Evolutionary conservation across 73 alveolate species (phyloP).

Genomic region (Tetrahymena elliotti): DNA sequence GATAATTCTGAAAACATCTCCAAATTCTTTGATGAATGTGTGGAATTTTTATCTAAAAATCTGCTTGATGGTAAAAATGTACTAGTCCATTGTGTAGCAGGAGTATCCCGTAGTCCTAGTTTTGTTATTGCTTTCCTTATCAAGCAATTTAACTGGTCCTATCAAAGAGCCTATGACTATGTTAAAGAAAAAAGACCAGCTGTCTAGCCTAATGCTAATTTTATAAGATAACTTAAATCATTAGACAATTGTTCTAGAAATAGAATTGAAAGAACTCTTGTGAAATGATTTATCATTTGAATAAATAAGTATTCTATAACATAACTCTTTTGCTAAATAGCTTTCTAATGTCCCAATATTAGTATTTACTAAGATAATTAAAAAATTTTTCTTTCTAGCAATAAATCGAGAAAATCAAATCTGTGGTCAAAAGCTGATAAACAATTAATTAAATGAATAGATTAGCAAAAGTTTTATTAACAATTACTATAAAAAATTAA

Average conservation of each 20-base stretch:
- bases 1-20: not conserved
- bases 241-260: not conserved
- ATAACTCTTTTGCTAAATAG: not conserved
- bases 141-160: not conserved
- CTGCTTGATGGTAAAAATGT: not conserved
- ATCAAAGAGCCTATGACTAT: not conserved
- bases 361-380: not conserved
- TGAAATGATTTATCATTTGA: not conserved
- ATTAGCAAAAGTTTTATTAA: not conserved
- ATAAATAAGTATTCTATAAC: not conserved
- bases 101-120: not conserved
- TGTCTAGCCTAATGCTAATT: not conserved
- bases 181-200: not conserved
- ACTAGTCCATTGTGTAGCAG: not conserved
- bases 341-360: not conserved
- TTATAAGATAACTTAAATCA: not conserved
- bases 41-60: not conserved
- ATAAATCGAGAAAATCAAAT: not conserved
- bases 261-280: not conserved
- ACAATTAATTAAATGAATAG: not conserved
- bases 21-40: not conserved
- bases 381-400: not conserved
- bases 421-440: not conserved
- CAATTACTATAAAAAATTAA: no score
- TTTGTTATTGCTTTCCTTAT: not conserved